Evolutionary conservation across 306 rosid genomes (phyloP).

Genomic region (Corylus heterophylla): DNA sequence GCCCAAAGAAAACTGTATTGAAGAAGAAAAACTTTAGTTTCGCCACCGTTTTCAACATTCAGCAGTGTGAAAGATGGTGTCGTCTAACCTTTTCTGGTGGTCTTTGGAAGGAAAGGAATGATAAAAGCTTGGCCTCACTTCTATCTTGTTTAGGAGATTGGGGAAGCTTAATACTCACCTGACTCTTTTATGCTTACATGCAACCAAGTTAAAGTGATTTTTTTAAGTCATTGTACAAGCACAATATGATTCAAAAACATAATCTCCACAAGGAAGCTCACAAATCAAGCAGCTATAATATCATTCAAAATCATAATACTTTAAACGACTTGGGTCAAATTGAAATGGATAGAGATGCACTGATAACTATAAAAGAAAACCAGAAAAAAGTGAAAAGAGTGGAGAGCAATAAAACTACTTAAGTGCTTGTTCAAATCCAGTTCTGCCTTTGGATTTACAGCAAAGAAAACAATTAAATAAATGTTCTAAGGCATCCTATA

Average conservation of each 20-base stretch:
- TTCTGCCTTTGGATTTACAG: slow-evolving; percentile 53
- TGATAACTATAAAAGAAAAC: background rate
- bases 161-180: too few species aligned
- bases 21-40: too few species aligned
- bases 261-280: background rate
- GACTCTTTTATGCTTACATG: background rate
- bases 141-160: too few species aligned
- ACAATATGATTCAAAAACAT: background rate
- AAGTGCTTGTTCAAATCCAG: slow-evolving; percentile 37
- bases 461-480: slow-evolving; percentile 47
- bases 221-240: background rate
- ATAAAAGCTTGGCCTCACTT: too few species aligned
- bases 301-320: background rate
- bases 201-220: background rate
- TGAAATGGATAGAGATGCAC: background rate
- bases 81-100: too few species aligned
- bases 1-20: too few species aligned
- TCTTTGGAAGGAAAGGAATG: too few species aligned
- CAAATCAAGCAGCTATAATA: background rate
- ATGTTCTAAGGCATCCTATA: slow-evolving; percentile 40
- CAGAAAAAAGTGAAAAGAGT: background rate
- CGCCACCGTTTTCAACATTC: too few species aligned
- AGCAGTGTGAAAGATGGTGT: too few species aligned
- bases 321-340: background rate
- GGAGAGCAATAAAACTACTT: slow-evolving; percentile 32